phyloP scores from a whole-genome alignment of 1,284 basidiomycete species.

The Fomitopsis pinicola region DNA sequence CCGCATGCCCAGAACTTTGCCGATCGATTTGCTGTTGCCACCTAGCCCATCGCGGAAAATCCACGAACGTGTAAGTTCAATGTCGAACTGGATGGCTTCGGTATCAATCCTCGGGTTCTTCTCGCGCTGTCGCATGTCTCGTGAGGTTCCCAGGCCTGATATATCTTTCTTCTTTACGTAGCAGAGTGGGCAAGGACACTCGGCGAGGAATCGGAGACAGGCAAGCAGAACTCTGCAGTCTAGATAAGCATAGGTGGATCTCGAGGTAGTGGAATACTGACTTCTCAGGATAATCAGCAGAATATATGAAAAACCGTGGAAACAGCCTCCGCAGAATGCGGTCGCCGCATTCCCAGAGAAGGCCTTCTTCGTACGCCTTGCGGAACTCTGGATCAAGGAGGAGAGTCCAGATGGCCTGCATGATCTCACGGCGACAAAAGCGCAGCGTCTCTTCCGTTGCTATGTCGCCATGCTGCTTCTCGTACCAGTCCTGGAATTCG shows the following conservation, averaged over 20 bases:
- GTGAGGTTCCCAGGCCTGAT: conserved; percentile 1
- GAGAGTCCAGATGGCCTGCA: conserved; percentile 20
- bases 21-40: conserved; percentile 3
- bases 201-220: conserved; percentile 9
- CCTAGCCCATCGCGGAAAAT: conserved; percentile 12
- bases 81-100: neutral
- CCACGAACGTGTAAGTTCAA: conserved; percentile 7
- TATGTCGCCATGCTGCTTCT: neutral
- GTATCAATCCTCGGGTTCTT: conserved; percentile 5
- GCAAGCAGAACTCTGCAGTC: conserved; percentile 19
- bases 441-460: conserved; percentile 2
- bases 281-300: conserved; percentile 29
- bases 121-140: conserved; percentile 4
- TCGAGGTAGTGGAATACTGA: too few relatives aligned
- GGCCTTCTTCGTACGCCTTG: conserved; percentile 20
- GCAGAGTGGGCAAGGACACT: conserved; percentile 29
- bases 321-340: conserved; percentile 8
- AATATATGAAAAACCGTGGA: conserved; percentile 15
- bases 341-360: conserved; percentile 18
- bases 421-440: conserved; percentile 21
- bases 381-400: conserved; percentile 23
- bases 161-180: conserved; percentile 15
- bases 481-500: neutral
- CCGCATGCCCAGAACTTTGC: conserved; percentile 9
- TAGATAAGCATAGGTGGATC: too few relatives aligned